These are phyloP conservation scores for Citrullus amarus DNA, from an alignment of 306 rosid genomes.

Conservation along the genomic window DNA sequence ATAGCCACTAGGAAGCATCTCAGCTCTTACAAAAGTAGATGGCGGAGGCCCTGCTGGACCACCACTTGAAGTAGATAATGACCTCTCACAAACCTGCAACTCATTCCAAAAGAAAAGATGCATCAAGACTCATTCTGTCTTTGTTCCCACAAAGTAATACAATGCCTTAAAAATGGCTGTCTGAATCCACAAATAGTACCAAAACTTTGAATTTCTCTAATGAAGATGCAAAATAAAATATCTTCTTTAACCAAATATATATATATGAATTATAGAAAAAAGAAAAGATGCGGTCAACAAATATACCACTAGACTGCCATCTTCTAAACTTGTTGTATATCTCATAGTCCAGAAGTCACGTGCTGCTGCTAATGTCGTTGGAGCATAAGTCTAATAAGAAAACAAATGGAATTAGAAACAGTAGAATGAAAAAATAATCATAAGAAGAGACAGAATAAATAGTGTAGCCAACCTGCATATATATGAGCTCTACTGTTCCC, in stretches of 20 bases:
- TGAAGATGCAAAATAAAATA: neutral
- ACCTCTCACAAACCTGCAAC: conserved; percentile 81
- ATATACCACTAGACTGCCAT: conserved; percentile 95
- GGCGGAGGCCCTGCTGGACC: conserved; percentile 80
- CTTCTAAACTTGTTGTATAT: conserved; percentile 80
- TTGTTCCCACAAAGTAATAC: neutral
- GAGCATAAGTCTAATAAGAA: conserved; percentile 71
- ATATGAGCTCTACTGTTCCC: conserved; percentile 81
- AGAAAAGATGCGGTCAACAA: neutral
- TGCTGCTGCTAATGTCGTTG: conserved; percentile 92
- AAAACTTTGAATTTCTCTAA: neutral
- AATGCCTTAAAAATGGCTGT: neutral
- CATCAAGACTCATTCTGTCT: neutral
- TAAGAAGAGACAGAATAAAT: neutral
- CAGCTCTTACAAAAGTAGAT: conserved; percentile 71
- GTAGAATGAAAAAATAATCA: neutral
- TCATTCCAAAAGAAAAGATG: neutral
- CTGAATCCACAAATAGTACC: neutral
- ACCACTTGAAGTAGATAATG: conserved; percentile 69
- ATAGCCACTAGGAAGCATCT: conserved; percentile 91
- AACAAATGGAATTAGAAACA: neutral
- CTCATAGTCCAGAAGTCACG: conserved; percentile 92
- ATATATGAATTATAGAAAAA: neutral
- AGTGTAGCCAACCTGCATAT: conserved; percentile 62
- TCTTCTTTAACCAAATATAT: neutral